Base-by-base conservation (phyloP, 2,329 filamentous ascomycete species). In the Penicillium sp. region DNA sequence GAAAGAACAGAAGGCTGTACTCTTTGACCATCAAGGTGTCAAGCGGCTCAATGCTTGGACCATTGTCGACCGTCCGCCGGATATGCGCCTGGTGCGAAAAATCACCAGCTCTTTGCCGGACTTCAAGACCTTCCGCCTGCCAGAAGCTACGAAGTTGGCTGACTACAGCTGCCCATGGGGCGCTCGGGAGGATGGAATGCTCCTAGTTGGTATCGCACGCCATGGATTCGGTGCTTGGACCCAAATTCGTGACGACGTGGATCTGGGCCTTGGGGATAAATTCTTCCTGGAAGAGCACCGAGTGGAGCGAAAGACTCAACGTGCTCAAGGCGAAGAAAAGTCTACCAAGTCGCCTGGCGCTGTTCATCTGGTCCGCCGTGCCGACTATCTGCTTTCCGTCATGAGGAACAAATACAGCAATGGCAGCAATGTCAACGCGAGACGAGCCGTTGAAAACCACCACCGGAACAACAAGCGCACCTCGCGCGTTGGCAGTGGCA, bases 31-130 rank as follows among this genome's bases (percentile, higher is more conserved):
- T 76, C 89, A 90, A 48, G 92, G 93, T 57, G 89, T 97, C 53
- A 96, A 96, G 77, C 93, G 96, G 69, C 86, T 97, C 70, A 99
- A 99, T 72, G 95, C 95, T 0, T 92, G 96, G 76, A 98, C 95
- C 0, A 90, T 97, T 56, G 87, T 96, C 11, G 94, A 98, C 67
- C 89, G 96, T 8, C 94, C 95, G 0, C 86, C 89, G 49, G 94
- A 98, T 71, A 89, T 98, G 82, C 89, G 88, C 59, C 87, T 97
- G 67, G 82, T 99, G 39, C 90, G 88, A 60, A 85, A 91, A 63
- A 87, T 91, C 14, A 87, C 94, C 37, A 84, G 86, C 11, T 75
- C 78, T 37, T 74, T 78, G 22, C 72, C 86, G 20, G 91, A 97
- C 69, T 90, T 87, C 78, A 86, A 83, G 67, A 89, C 85, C 48